These are phyloP conservation scores for Talaromyces adpressus DNA, from an alignment of 495 filamentous ascomycete genomes.

Conservation along the genomic window DNA sequence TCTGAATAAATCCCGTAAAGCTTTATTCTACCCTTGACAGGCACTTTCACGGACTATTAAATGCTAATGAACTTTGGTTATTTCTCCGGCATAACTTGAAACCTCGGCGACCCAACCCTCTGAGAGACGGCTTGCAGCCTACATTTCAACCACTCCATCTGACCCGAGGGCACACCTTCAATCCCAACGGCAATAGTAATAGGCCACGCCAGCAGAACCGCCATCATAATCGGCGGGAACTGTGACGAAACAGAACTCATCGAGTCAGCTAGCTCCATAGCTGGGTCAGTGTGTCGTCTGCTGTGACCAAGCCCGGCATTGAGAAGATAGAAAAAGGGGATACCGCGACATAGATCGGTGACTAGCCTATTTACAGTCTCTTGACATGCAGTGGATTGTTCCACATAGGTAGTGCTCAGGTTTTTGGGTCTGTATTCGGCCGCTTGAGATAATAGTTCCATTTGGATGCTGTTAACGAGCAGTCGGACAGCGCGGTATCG, in stretches of 20 bases:
- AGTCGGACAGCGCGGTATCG: slow-evolving; percentile 20
- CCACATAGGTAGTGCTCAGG: neutral
- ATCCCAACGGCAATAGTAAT: slow-evolving; percentile 17
- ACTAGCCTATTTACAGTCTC: slow-evolving; percentile 13
- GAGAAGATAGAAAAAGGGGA: slow-evolving; percentile 14
- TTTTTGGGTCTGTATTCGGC: neutral
- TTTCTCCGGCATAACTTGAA: neutral
- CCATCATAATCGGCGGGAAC: slow-evolving; percentile 12
- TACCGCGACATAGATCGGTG: slow-evolving; percentile 5
- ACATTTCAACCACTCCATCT: slow-evolving; percentile 17
- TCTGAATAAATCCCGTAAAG: too few relatives aligned
- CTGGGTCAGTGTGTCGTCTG: neutral
- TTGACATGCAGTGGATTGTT: neutral
- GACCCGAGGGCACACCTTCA: slow-evolving; percentile 13
- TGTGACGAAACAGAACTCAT: neutral
- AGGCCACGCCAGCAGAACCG: slow-evolving; percentile 20
- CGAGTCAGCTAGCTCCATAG: neutral
- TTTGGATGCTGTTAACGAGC: slow-evolving; percentile 17
- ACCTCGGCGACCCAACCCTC: neutral
- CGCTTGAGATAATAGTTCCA: slow-evolving; percentile 11
- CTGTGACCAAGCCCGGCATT: too few relatives aligned
- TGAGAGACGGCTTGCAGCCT: neutral
- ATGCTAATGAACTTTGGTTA: neutral
- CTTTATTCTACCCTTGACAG: too few relatives aligned
- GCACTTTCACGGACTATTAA: too few relatives aligned